Evolutionary conservation across 2,329 filamentous ascomycete genomes (phyloP).

Genomic region (Xylariales sp.): DNA sequence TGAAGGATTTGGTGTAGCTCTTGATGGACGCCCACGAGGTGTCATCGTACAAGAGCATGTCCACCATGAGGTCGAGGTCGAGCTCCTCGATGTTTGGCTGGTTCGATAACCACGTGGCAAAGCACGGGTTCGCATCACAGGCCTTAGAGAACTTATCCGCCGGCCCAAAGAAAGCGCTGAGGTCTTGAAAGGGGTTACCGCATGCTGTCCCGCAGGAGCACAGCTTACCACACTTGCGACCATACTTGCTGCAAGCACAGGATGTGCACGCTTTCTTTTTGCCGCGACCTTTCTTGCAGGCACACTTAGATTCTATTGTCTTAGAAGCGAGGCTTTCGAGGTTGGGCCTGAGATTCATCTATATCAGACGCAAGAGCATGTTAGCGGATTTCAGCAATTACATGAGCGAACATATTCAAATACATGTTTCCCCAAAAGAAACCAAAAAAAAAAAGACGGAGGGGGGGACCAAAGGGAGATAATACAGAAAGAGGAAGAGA

Average conservation of each 20-base stretch:
- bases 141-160: conserved; percentile 20
- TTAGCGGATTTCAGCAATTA: too few relatives aligned
- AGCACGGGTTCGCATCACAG: conserved; percentile 26
- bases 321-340: too few relatives aligned
- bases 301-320: too few relatives aligned
- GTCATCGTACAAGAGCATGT: conserved; percentile 27
- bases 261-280: conserved; percentile 27
- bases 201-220: conserved; percentile 25
- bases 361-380: too few relatives aligned
- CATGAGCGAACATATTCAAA: too few relatives aligned
- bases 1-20: conserved; percentile 20
- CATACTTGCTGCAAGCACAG: conserved; percentile 27
- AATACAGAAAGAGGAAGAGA: conserved; percentile 7
- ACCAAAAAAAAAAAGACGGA: too few relatives aligned
- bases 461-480: too few relatives aligned
- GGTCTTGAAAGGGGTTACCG: conserved; percentile 26
- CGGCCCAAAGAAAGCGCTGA: conserved; percentile 26
- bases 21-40: conserved; percentile 24
- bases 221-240: conserved; percentile 19
- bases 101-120: conserved; percentile 27
- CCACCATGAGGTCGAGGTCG: conserved; percentile 27
- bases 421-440: too few relatives aligned
- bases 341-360: too few relatives aligned
- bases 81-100: conserved; percentile 28
- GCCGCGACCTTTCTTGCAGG: conserved; percentile 27